Evolutionary conservation across 176 grass and related monocot species (phyloP), one percentile per base, ranked within the genome.

Genomic region (Zea luxurians): DNA sequence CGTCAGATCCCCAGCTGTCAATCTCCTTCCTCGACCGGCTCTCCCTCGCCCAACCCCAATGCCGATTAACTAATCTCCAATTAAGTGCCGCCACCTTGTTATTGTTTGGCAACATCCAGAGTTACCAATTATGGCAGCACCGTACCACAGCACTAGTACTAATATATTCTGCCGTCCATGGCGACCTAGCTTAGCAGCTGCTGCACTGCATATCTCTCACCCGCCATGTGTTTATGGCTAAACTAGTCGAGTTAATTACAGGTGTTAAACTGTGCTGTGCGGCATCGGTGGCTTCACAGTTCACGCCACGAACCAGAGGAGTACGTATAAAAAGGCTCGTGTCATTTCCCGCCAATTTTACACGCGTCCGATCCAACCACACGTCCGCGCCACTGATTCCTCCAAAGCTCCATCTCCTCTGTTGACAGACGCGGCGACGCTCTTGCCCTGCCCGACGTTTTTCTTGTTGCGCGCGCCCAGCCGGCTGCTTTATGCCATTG

Each of bases 281-380:
- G 8, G 15, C 49, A 55, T 16, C 36, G 75, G 76, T 36, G 36
- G 15, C 20, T 49, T 20, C 62, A n/a, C 12, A 27, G 27, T 48
- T 10, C 62, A 42, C 37, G n/a, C 7, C 1, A 36, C 4, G 8
- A 49, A 48, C 0, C 27, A 18, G 10, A 50, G 10, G 45, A 20
- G 45, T 66, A 52, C 9, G 38, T 34, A 61, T 61, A 66, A 48
- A 48, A 44, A 37, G 12, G 43, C 7, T 34, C 4, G 18, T 44
- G 12, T 46, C 55, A 20, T 75, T 61, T 75, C 18, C 11, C 73
- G 73, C 73, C 73, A 21, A 34, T 0, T 75, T 46, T 16, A 61
- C 53, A 61, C 53, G 4, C 53, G 37, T 44, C 37, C 36, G 16
- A 57, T 7, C 13, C 48, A 8, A 16, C 13, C 27, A 13, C 47